Evolutionary conservation across 345 rosid genomes (phyloP), one percentile per base, ranked within the genome.

Genomic region (Eucalyptus lansdowneana): DNA sequence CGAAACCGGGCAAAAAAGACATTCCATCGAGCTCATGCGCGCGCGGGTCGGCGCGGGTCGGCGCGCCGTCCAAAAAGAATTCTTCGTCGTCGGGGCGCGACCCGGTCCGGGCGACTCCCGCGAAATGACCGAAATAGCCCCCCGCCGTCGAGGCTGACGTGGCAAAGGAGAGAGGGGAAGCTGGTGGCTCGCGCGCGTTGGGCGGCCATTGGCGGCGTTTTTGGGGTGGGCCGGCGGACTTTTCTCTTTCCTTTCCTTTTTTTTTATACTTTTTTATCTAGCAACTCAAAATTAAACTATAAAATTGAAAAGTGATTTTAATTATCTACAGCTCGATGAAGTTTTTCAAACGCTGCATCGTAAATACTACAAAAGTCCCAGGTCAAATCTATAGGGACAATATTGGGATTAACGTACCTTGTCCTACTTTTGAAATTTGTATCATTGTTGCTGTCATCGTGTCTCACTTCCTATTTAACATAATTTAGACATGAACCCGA

Each of bases 371-470:
- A 31, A 65, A 31, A 65, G 19, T 15, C 40, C 21, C 37, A 15
- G 3, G 34, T 65, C 40, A 15, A 65, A n/a, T 14, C 6, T n/a
- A 3, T 65, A 15, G 6, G 19, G 37, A 65, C 11, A 7, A 7
- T 65, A n/a, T 65, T 65, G 37, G 6, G 5, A 65, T n/a, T n/a
- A 15, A 4, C 2, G 11, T 1, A 0, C 6, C 0, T 65, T 7
- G 40, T 15, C 17, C 7, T 8, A 15, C 9, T 0, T n/a, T n/a
- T 15, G 37, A 4, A 15, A 65, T 65, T 7, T n/a, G 6, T n/a
- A 15, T 65, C 11, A 0, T 7, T 62, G 1, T 14, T 4, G 11
- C 0, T 14, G 40, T 6, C 10, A 1, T 29, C 5, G 0, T n/a
- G 21, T n/a, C 76, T 4, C 40, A n/a, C 37, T 65, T 65, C 40